Evolutionary conservation across 2,329 filamentous ascomycete genomes (phyloP).

Genomic region (Leptographium radiaticola): DNA sequence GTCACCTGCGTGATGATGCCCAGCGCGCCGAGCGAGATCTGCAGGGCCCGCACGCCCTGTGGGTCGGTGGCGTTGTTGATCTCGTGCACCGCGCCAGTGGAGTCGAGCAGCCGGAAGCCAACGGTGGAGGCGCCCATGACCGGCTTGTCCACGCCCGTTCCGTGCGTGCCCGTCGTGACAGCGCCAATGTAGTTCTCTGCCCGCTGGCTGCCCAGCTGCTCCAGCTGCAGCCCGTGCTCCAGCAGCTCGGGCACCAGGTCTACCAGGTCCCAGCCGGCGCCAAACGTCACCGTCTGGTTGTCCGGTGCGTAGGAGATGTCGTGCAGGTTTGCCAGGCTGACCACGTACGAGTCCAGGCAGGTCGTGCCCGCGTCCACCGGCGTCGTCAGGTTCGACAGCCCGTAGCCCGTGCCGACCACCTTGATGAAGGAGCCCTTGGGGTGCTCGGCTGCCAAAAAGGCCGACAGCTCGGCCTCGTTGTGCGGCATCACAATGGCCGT

Average conservation of each 20-base stretch:
- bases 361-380: not conserved
- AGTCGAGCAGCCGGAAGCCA: not conserved
- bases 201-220: not conserved
- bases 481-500: not conserved
- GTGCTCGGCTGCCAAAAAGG: not conserved
- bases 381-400: not conserved
- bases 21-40: not conserved
- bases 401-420: not conserved
- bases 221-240: not conserved
- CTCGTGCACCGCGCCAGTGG: not conserved
- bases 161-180: not conserved
- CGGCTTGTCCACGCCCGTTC: not conserved
- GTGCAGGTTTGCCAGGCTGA: not conserved
- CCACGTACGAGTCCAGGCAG: not conserved
- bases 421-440: not conserved
- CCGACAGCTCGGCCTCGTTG: not conserved
- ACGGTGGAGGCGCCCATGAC: not conserved
- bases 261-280: not conserved
- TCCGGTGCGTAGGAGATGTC: not conserved
- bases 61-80: not conserved
- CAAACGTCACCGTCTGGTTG: not conserved
- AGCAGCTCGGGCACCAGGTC: not conserved
- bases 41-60: not conserved
- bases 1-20: not conserved
- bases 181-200: not conserved